Base-by-base conservation (phyloP, 73 alveolate genomes). In the Tetrahymena malaccensis region DNA sequence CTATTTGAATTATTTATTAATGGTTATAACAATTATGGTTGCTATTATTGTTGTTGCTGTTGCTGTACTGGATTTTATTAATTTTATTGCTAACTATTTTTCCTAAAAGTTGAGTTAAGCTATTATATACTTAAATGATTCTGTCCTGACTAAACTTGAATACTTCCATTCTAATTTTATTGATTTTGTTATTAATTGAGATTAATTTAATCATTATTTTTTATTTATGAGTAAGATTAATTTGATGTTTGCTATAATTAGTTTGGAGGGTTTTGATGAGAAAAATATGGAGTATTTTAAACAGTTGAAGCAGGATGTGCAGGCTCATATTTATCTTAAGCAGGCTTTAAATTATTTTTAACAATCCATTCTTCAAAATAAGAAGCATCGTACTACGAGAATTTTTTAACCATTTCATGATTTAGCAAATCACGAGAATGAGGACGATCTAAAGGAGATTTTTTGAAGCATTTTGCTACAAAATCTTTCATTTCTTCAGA, bases 401-500 rank as follows among this genome's bases (percentile, higher is more conserved):
- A 70, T 70, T 70, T 70, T 70, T 70, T 70, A 27, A 70, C 34
- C 89, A 70, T 70, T 27, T 70, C 89, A 25, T 70, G 89, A 70
- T 70, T 70, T 70, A 70, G 37, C 21, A 70, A 70, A 70, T 70
- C 89, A 7, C 7, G 34, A 70, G 89, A 70, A 25, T 70, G 34
- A 27, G 89, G 89, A 70, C 89, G 89, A 70, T 70, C 89, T 70
- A 70, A 27, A 27, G 89, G 89, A 31, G 89, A 70, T 40, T 94
- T 94, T 85, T 85, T 57, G 31, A 94, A 35, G 40, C 96, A 94
- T 43, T 40, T 85, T 8, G 85, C 58, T n/a, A 96, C 93, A 57
- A 96, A 96, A 55, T 96, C 97, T 44, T 56, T 56, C 94, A 95
- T 85, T 43, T 94, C 93, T 27, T 94, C 93, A 25, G 94, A 37